Base-by-base conservation (phyloP, 2,329 filamentous ascomycete species). In the Pseudopithomyces chartarum region DNA sequence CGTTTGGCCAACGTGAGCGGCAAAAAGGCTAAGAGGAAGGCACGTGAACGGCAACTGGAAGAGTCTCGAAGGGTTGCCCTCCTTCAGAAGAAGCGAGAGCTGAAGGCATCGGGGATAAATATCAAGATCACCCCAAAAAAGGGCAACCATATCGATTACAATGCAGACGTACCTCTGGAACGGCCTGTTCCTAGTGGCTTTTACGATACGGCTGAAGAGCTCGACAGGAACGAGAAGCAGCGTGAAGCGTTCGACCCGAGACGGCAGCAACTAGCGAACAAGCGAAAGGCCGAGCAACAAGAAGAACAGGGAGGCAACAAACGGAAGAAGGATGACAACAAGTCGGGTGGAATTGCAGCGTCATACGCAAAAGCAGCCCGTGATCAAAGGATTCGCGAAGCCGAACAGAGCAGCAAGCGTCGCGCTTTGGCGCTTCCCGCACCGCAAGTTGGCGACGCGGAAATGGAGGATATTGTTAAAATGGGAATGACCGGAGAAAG, bases 81-180 rank as follows among this genome's bases (percentile, higher is more conserved):
- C 36, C 80, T 99, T 60, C 95, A 98, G 80, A 99, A 99, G 81
- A 87, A 95, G 38, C 87, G 95, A 66, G 95, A 99, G 79, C 86
- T 99, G 63, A 99, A 99, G 80, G 96, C 93, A 73, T 92, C 95
- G 1, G 95, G 95, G 46, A 98, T 99, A 79, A 99, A 99, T 76
- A 92, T 98, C 80, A 99, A 98, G 78, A 88, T 98, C 55, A 87
- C 88, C 2, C 95, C 90, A 13, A 87, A 90, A 58, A 98, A 98
- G 81, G 88, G 92, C 81, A 95, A 95, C 0, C 90, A 98, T 80
- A 99, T 99, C 92, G 95, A 99, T 77, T 99, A 99, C 81, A 99
- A 99, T 77, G 95, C 95, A 67, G 95, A 99, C 68, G 96, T 99
- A 63, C 95, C 95, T 0, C 98, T 99, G 64, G 95, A 99, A 76